Conservation (phyloP, 352 stramenopile genomes). For the Phytopythium helicoides region DNA sequence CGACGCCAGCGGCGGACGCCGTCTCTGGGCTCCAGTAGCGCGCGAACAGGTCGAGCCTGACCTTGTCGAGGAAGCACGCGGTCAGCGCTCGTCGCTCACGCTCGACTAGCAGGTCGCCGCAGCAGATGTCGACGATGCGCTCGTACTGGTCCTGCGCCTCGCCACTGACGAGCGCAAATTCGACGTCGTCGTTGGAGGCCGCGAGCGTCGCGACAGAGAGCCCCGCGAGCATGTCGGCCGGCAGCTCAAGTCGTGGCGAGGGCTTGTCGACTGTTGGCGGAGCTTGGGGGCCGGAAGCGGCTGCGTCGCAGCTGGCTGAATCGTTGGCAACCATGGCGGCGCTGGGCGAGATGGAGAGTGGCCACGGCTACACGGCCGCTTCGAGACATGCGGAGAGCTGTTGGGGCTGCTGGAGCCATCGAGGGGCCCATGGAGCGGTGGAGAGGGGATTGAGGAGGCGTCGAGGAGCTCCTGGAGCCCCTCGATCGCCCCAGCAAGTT, state of each 20-base stretch:
- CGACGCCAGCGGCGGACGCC: background rate
- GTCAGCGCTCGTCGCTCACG: background rate
- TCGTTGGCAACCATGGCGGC: slow-evolving; percentile 1
- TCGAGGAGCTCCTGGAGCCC: too few species aligned
- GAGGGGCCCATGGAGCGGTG: too few species aligned
- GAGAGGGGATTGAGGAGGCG: too few species aligned
- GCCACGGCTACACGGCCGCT: too few species aligned
- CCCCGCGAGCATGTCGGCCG: background rate
- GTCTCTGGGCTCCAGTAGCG: slow-evolving; percentile 5
- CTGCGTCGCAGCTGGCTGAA: background rate
- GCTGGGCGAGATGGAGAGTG: too few species aligned
- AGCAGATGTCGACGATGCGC: background rate
- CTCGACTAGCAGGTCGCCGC: background rate
- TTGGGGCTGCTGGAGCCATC: too few species aligned
- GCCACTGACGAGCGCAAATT: background rate
- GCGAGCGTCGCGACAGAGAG: slow-evolving; percentile 1
- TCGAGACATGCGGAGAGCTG: too few species aligned
- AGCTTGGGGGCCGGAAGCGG: background rate
- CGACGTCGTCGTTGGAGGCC: background rate
- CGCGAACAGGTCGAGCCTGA: slow-evolving; percentile 5
- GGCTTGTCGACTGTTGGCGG: background rate
- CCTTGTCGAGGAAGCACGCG: slow-evolving; percentile 1
- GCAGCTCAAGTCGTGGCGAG: background rate
- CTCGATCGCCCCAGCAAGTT: too few species aligned
- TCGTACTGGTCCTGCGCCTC: slow-evolving; percentile 3